Base-by-base conservation (phyloP, 2,329 filamentous ascomycete species). In the Mariannaea elegans region DNA sequence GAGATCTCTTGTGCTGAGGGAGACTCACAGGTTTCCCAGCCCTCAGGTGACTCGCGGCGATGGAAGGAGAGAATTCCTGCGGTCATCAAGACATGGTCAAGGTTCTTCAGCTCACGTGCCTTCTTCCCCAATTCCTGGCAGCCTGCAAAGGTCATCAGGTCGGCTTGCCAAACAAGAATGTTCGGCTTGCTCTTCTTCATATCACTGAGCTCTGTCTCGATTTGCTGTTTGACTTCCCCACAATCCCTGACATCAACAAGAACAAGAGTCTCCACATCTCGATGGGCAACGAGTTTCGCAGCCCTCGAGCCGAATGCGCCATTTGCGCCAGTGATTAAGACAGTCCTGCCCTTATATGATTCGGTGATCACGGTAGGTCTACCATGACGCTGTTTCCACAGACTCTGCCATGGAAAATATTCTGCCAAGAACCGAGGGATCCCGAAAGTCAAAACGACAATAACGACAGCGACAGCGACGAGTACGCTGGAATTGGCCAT, bases 11-110 rank as follows among this genome's bases (percentile, higher is more conserved):
- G 23, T 10, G n/a, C 7, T 2, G 27, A 3, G 3, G 5, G 10
- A 19, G 18, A 68, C 74, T 68, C 56, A 73, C 72, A 74, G 1
- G 73, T 76, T 69, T 77, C 75, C 75, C 75, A 77, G 39, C 75
- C 76, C 56, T 77, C 75, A 6, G 75, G 73, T 7, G 75, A 77
- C 51, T 73, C 69, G 56, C 71, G 71, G 32, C 74, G 72, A 21
- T 75, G 61, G 18, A 77, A 77, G 18, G 75, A 62, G 3, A 77
- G 65, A n/a, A 77, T 76, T 0, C 75, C 76, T 8, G 75, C 76
- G 0, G 75, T 75, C 69, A 77, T 65, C 60, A 77, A 61, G 14
- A 72, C 75, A 61, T 77, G 75, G 27, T 77, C 75, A 3, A 77
- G 65, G 24, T 65, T 54, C 59, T 72, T 58, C 21, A 77, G 18